These are phyloP conservation scores for Plasmodium adleri DNA, from an alignment of 169 alveolate genomes.

Conservation along the genomic window DNA sequence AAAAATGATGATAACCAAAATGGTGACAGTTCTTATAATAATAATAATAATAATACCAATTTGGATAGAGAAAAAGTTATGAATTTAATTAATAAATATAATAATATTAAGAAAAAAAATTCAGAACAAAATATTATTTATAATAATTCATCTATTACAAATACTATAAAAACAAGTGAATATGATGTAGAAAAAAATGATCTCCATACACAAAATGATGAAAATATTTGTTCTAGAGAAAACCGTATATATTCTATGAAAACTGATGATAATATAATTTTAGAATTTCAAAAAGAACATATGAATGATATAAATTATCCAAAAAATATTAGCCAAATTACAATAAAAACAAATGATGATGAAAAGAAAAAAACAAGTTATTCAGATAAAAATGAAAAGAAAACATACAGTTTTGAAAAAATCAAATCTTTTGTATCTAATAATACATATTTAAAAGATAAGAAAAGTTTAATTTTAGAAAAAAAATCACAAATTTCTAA, in stretches of 20 bases:
- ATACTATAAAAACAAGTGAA: background rate
- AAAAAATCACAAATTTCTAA: slow-evolving; percentile 35
- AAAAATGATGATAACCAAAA: background rate
- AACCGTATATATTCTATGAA: slow-evolving; percentile 9
- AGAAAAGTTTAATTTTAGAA: slow-evolving; percentile 15
- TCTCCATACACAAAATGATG: background rate
- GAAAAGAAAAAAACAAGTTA: slow-evolving; percentile 7
- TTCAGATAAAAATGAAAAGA: slow-evolving; percentile 6
- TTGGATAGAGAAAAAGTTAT: background rate
- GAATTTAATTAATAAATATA: background rate
- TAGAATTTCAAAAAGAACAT: slow-evolving; percentile 18
- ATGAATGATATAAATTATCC: background rate
- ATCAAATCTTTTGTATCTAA: slow-evolving; percentile 61
- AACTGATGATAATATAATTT: slow-evolving; percentile 6
- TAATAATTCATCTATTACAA: background rate
- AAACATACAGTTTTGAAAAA: slow-evolving; percentile 42
- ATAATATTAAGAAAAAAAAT: background rate
- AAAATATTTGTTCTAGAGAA: background rate
- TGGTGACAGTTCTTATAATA: background rate
- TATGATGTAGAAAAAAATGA: background rate
- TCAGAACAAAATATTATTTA: background rate
- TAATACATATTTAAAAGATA: slow-evolving; percentile 42
- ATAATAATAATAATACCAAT: background rate
- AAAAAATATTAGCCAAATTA: background rate
- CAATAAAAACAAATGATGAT: background rate